Conservation (phyloP, 2,329 filamentous ascomycete species). For the Epichloe brachyelytri region DNA sequence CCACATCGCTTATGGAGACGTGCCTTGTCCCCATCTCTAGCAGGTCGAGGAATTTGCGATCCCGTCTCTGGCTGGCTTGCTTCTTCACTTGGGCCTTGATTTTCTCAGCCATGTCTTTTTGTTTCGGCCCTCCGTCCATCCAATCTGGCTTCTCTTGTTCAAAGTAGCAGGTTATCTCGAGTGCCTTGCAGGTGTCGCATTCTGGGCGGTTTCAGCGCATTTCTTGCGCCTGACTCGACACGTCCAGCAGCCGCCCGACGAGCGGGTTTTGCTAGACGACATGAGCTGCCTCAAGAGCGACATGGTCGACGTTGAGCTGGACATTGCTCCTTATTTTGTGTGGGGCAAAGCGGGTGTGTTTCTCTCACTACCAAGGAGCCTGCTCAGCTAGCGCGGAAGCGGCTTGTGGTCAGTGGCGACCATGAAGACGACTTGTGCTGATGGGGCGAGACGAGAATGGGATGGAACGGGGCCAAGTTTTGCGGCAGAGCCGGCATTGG, state of each 20-base stretch:
- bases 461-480: background rate
- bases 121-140: constrained; percentile 40
- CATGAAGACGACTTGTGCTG: no score
- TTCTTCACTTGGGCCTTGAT: constrained; percentile 46
- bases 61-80: constrained; percentile 35
- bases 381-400: no score
- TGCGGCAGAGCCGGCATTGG: background rate
- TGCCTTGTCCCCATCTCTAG: constrained; percentile 22
- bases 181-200: constrained; percentile 35
- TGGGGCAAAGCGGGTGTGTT: no score
- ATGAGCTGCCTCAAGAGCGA: constrained; percentile 12
- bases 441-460: background rate
- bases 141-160: constrained; percentile 39
- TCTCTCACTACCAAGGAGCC: no score
- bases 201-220: constrained; percentile 39
- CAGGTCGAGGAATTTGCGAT: constrained; percentile 34
- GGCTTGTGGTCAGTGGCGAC: no score
- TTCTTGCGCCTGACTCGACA: constrained; percentile 49
- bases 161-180: constrained; percentile 46
- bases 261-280: constrained; percentile 19
- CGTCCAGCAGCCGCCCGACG: constrained; percentile 43
- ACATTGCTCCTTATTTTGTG: background rate
- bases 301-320: constrained; percentile 7
- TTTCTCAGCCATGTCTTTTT: constrained; percentile 36
- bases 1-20: constrained; percentile 11